These are phyloP conservation scores for Oryza glaberrima DNA, from an alignment of 176 grass and related monocot genomes.

Conservation along the genomic window DNA sequence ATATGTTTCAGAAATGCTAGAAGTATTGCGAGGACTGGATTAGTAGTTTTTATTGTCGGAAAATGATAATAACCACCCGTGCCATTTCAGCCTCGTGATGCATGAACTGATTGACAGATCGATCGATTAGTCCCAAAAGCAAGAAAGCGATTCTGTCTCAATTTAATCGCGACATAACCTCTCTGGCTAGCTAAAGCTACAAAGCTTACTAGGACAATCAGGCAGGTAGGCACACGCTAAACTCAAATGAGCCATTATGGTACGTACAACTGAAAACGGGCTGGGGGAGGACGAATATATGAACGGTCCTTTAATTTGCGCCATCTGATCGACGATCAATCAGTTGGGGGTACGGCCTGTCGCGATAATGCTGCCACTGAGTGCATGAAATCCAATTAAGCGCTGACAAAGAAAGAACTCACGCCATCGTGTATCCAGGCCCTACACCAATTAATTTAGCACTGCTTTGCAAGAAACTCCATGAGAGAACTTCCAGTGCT, in stretches of 20 bases:
- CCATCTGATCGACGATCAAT: not conserved
- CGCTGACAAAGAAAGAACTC: not conserved
- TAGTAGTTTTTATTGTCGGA: not conserved
- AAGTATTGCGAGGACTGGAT: not conserved
- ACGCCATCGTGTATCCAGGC: not conserved
- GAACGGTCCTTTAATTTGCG: not conserved
- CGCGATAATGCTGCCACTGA: not conserved
- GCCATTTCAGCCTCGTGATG: not conserved
- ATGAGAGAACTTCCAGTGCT: not conserved
- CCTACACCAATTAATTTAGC: not conserved
- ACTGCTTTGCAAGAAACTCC: not conserved
- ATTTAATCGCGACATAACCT: not conserved
- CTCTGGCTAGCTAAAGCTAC: not conserved
- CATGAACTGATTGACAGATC: not conserved
- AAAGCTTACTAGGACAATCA: not conserved
- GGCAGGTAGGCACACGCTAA: not conserved
- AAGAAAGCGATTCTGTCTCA: constrained; percentile 13
- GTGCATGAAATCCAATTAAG: not conserved
- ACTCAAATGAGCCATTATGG: not conserved
- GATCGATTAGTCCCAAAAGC: not conserved
- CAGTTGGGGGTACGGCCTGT: not conserved
- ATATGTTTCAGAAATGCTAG: not conserved
- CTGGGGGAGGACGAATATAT: too few species aligned
- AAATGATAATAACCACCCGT: not conserved
- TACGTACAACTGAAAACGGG: not conserved